phyloP scores from a whole-genome alignment of 768 basidiomycete species.

The Amanita exitialis region DNA sequence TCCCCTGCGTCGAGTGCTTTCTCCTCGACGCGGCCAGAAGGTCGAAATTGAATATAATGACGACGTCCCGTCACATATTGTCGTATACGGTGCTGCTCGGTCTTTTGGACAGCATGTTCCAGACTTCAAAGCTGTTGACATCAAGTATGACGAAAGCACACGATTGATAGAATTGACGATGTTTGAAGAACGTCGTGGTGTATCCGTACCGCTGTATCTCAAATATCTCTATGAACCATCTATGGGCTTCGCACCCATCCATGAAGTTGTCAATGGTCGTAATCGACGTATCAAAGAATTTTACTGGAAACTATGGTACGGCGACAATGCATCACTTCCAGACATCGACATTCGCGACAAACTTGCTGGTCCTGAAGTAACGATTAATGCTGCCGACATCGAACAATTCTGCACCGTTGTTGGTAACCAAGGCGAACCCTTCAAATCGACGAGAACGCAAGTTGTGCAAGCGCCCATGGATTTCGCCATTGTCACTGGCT shows the following conservation, averaged over 20 bases:
- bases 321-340: conserved; percentile 71
- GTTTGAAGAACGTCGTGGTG: conserved; percentile 72
- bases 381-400: conserved; percentile 64
- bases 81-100: conserved; percentile 69
- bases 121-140: conserved; percentile 77
- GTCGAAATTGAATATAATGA: conserved; percentile 48
- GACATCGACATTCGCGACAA: conserved; percentile 71
- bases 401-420: conserved; percentile 90
- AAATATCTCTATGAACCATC: conserved; percentile 83
- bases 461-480: conserved; percentile 91
- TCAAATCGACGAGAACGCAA: conserved; percentile 66
- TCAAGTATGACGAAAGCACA: conserved; percentile 43
- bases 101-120: conserved; percentile 66
- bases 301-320: conserved; percentile 98
- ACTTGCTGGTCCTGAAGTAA: conserved; percentile 82
- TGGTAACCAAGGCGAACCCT: conserved; percentile 87
- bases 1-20: conserved; percentile 78
- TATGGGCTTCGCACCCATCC: conserved; percentile 86
- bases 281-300: conserved; percentile 92
- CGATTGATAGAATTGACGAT: conserved; percentile 61
- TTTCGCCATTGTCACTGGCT: conserved; percentile 96
- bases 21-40: conserved; percentile 72
- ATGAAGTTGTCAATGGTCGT: conserved; percentile 75
- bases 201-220: conserved; percentile 71
- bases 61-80: conserved; percentile 46